phyloP scores from a whole-genome alignment of 1,139 yeast species.

The Lodderomyces theae region DNA sequence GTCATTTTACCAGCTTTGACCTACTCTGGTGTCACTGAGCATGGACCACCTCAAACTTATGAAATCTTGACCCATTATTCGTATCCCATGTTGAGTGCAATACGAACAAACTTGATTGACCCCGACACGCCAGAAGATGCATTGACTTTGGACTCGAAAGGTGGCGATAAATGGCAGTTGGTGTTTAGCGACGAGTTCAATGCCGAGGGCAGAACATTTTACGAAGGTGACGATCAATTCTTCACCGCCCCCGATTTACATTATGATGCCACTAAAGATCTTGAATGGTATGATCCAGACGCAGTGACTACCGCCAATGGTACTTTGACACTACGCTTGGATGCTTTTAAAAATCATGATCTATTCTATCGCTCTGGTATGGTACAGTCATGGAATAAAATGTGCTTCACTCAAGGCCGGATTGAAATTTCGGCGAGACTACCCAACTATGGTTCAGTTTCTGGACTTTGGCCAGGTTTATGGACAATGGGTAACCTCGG shows the following conservation, averaged over 20 bases:
- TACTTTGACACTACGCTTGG: conserved; percentile 61
- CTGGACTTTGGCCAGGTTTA: conserved; percentile 87
- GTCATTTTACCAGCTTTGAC: conserved; percentile 75
- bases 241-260: conserved; percentile 75
- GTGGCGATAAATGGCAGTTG: conserved; percentile 65
- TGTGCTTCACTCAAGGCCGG: conserved; percentile 77
- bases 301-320: conserved; percentile 71
- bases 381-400: conserved; percentile 81
- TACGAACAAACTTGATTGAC: conserved; percentile 63
- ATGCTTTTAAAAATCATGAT: conserved; percentile 69
- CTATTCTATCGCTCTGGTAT: conserved; percentile 78
- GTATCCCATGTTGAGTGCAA: conserved; percentile 60
- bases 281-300: conserved; percentile 90
- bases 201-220: conserved; percentile 78
- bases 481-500: conserved; percentile 89
- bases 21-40: conserved; percentile 58
- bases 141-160: conserved; percentile 38
- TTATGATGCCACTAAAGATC: conserved; percentile 76
- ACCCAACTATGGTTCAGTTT: conserved; percentile 66
- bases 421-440: conserved; percentile 67
- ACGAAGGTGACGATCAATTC: conserved; percentile 80
- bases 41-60: conserved; percentile 26
- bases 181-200: conserved; percentile 85
- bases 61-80: conserved; percentile 54
- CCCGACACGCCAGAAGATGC: conserved; percentile 74